Evolutionary conservation across 495 filamentous ascomycete genomes (phyloP).

Genomic region (Lichina pygmaea): DNA sequence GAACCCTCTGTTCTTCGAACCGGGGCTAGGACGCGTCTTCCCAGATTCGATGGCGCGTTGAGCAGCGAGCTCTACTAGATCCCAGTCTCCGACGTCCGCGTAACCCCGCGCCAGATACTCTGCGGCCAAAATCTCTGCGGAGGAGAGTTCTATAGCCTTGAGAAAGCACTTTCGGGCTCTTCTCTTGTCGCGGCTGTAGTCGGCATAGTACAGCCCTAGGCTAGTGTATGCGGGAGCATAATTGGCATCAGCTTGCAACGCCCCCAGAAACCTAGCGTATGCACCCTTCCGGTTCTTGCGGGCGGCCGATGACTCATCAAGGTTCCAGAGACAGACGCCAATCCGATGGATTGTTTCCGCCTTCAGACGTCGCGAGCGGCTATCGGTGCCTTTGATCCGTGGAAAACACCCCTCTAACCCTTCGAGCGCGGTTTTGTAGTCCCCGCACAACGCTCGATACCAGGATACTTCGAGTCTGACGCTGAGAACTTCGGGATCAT

Average conservation of each 20-base stretch:
- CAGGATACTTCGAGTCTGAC: constrained; percentile 67
- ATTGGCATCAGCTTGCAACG: constrained; percentile 68
- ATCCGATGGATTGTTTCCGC: constrained; percentile 70
- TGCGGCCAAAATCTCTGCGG: constrained; percentile 65
- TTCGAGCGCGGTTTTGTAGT: constrained; percentile 30
- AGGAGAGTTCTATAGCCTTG: constrained; percentile 83
- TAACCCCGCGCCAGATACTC: constrained; percentile 66
- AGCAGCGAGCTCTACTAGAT: constrained; percentile 75
- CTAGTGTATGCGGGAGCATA: constrained; percentile 82
- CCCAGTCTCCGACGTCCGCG: constrained; percentile 80
- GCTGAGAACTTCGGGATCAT: constrained; percentile 42
- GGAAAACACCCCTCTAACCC: constrained; percentile 46
- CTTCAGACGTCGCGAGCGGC: constrained; percentile 38
- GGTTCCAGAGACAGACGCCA: constrained; percentile 69
- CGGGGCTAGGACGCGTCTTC: constrained; percentile 63
- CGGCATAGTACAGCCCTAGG: constrained; percentile 82
- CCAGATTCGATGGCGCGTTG: constrained; percentile 84
- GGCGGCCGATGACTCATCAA: constrained; percentile 38
- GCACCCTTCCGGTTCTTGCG: constrained; percentile 53
- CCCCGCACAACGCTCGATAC: constrained; percentile 64
- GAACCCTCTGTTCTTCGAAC: constrained; percentile 66
- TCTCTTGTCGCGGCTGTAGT: constrained; percentile 65
- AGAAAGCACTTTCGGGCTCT: constrained; percentile 78
- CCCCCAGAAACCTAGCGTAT: constrained; percentile 57
- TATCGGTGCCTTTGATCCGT: constrained; percentile 23